Base-by-base conservation (phyloP, 805 yeast species). In the Lipomyces oligophaga region DNA sequence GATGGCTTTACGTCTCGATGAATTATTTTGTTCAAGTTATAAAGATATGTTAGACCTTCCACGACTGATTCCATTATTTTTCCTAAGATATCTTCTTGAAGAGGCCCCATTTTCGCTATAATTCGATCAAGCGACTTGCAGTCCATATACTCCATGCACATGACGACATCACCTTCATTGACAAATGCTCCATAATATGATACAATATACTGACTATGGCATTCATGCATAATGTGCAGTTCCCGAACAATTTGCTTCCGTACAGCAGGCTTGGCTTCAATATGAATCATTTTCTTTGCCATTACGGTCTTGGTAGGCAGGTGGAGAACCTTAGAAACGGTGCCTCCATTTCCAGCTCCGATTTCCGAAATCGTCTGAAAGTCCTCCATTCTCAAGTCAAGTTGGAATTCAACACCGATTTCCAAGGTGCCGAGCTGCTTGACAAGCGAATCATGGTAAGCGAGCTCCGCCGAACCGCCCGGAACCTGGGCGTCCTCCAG, bases 1-100 rank as follows among this genome's bases (percentile, higher is more conserved):
- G 94, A 84, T 0, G 98, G 98, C 63, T 93, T 93, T 57, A 93
- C 88, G 64, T 93, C 99, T 54, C 99, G 73, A 63, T 93, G 99
- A 47, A 93, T 85, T 61, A 93, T 90, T 50, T 87, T 78, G 63
- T 89, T 95, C 21, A 79, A 75, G 18, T 83, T 78, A 65, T 93
- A 90, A 21, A 90, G 70, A 61, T 89, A 93, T 28, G 78, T 76
- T 47, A 90, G 72, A 0, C 97, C 97, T 22, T 80, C 78, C 10
- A 89, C 69, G 0, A 93, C 89, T 5, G 86, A 79, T 52, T 69
- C 80, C 7, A 93, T 79, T 22, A 89, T 78, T 59, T 83, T 83
- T 40, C 83, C 80, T 20, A 90, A 70, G 43, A 86, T 80, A 41
- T 71, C 68, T 52, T 83, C 83, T 2, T 85, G 83, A 30, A 85